Percentiles rank a stretch among this genome's conserved stretches.
phyloP scores from a whole-genome alignment of 352 stramenopile genomes.

The Globisporangium orthogonon region DNA sequence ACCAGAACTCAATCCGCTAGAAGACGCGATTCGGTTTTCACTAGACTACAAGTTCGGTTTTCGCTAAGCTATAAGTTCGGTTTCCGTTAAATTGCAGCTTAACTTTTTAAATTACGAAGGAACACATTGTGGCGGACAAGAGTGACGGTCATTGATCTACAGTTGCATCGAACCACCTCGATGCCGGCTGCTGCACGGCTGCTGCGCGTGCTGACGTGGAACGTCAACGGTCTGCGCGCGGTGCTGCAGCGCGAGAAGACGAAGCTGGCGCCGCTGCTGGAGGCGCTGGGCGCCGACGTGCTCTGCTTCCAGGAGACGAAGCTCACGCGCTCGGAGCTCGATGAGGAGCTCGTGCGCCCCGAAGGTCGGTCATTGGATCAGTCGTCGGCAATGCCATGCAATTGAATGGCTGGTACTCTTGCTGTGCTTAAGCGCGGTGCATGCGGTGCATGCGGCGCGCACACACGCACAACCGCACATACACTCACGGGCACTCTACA shows the following conservation, averaged over 20 bases:
- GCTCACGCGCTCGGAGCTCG: conserved; percentile 74
- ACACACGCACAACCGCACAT: background rate
- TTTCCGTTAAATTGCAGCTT: no score
- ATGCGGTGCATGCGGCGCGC: no score
- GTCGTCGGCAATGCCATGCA: background rate
- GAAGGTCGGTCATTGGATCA: conserved; percentile 18
- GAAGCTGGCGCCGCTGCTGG: conserved; percentile 43
- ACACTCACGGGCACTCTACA: conserved; percentile 3
- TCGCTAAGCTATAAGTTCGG: no score
- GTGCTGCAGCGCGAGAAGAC: conserved; percentile 56
- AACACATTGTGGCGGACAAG: no score
- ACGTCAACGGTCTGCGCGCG: conserved; percentile 80
- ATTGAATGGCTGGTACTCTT: no score
- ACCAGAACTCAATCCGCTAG: no score
- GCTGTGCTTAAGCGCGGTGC: no score
- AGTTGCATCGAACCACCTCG: no score
- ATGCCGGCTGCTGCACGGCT: conserved; percentile 7
- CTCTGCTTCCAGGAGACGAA: conserved; percentile 87
- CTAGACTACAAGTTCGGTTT: no score
- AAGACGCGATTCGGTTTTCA: no score
- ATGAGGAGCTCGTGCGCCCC: conserved; percentile 66
- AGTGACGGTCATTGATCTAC: no score
- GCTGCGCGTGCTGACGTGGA: conserved; percentile 74
- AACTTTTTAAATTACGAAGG: no score
- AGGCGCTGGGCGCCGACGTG: conserved; percentile 56